phyloP scores from a whole-genome alignment of 2,329 filamentous ascomycete species.

The Cladosporium austrohemisphaericum region DNA sequence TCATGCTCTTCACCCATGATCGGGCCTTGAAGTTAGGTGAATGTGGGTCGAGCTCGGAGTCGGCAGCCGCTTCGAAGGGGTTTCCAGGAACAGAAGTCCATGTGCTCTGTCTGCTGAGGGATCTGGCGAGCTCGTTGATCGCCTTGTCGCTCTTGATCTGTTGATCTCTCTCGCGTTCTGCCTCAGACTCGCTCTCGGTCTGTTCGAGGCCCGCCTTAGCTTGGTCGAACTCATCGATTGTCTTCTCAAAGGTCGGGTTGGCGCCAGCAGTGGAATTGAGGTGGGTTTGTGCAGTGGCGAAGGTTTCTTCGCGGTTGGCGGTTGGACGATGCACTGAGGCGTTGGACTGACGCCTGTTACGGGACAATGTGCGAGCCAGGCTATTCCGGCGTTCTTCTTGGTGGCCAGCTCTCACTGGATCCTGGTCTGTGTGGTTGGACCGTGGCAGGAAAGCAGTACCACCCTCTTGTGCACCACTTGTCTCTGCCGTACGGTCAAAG shows the following conservation, averaged over 20 bases:
- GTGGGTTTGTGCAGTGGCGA: not conserved
- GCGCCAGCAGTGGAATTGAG: slow-evolving; percentile 19
- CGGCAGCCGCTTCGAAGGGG: slow-evolving; percentile 38
- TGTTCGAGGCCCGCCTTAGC: slow-evolving; percentile 27
- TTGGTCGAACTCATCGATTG: slow-evolving; percentile 6
- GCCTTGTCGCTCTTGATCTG: slow-evolving; percentile 30
- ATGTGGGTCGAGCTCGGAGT: slow-evolving; percentile 45
- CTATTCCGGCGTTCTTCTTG: slow-evolving; percentile 17
- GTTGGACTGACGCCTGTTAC: not conserved
- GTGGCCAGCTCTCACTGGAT: slow-evolving; percentile 17
- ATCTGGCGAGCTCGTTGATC: slow-evolving; percentile 41
- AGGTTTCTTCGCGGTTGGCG: slow-evolving; percentile 6
- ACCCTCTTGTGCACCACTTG: slow-evolving; percentile 34
- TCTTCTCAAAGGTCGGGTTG: slow-evolving; percentile 16
- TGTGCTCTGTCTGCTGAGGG: slow-evolving; percentile 38
- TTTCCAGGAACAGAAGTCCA: slow-evolving; percentile 37
- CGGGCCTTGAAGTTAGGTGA: slow-evolving; percentile 47
- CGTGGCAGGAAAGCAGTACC: slow-evolving; percentile 28
- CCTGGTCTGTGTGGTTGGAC: slow-evolving; percentile 21
- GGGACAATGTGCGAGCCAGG: slow-evolving; percentile 17
- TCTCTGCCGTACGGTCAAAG: slow-evolving; percentile 38
- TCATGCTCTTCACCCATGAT: slow-evolving; percentile 49
- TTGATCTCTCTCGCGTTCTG: slow-evolving; percentile 22
- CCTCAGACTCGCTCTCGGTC: slow-evolving; percentile 20
- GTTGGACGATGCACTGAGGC: not conserved